Evolutionary conservation across 2,329 filamentous ascomycete genomes (phyloP).

Genomic region (Verticillium klebahnii): DNA sequence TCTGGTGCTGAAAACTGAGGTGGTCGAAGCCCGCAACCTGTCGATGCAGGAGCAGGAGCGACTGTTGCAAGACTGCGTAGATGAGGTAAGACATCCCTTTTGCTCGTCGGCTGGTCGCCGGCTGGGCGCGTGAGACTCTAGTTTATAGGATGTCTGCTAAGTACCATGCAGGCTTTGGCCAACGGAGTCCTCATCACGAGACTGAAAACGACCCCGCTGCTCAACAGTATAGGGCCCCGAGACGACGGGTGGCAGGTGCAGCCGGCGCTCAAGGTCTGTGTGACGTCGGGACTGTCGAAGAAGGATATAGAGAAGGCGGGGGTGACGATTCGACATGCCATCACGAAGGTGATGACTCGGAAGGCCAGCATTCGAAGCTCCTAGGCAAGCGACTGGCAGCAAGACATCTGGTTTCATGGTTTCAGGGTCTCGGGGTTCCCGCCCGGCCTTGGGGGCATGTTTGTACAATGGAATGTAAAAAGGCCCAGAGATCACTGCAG

Average conservation of each 20-base stretch:
- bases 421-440: not conserved
- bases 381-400: not conserved
- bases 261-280: conserved; percentile 85
- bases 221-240: conserved; percentile 57
- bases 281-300: conserved; percentile 81
- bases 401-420: not conserved
- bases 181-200: conserved; percentile 89
- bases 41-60: conserved; percentile 74
- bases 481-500: not conserved
- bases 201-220: conserved; percentile 72
- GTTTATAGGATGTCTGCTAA: not conserved
- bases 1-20: conserved; percentile 76
- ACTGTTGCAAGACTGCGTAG: conserved; percentile 85
- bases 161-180: conserved; percentile 58
- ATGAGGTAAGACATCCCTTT: conserved; percentile 67
- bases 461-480: not conserved
- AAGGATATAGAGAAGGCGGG: conserved; percentile 97
- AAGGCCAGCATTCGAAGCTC: conserved; percentile 43
- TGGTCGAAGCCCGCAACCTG: conserved; percentile 66
- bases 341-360: conserved; percentile 82
- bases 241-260: conserved; percentile 66
- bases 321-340: conserved; percentile 79
- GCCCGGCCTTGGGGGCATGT: not conserved
- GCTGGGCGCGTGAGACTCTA: too few species aligned
- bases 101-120: not conserved